Conservation (phyloP, 768 basidiomycete species). For the Porpolomopsis calyptriformis region DNA sequence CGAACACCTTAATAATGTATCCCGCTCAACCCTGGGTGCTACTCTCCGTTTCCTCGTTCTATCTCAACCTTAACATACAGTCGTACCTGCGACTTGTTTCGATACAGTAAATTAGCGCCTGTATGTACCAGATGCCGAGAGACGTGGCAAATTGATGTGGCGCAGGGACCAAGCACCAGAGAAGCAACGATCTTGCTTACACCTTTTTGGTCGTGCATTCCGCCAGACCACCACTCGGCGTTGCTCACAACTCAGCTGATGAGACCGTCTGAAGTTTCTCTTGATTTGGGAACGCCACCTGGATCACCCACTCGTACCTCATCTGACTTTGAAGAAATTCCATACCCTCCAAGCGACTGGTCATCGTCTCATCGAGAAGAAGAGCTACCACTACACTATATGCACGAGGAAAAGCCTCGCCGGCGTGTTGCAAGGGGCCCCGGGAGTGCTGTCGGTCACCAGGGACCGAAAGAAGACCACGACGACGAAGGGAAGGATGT, state of each 20-base stretch:
- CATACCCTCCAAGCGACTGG: slow-evolving; percentile 39
- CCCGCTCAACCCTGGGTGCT: no score
- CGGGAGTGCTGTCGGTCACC: slow-evolving; percentile 1
- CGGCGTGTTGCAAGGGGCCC: slow-evolving; percentile 28
- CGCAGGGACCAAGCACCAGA: no score
- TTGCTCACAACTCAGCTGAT: slow-evolving; percentile 28
- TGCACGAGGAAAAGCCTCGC: slow-evolving; percentile 60
- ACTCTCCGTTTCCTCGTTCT: no score
- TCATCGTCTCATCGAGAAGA: slow-evolving; percentile 23
- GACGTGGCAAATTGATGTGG: neutral
- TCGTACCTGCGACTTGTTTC: no score
- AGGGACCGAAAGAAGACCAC: slow-evolving; percentile 17
- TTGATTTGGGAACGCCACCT: slow-evolving; percentile 56
- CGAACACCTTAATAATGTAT: no score
- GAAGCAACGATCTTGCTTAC: no score
- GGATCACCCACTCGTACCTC: slow-evolving; percentile 40
- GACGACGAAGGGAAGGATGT: slow-evolving; percentile 44
- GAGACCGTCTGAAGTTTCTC: slow-evolving; percentile 54
- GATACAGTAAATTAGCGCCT: no score
- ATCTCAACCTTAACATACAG: no score
- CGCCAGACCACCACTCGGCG: neutral
- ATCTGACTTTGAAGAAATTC: slow-evolving; percentile 63
- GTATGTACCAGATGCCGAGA: no score
- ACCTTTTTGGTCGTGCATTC: no score
- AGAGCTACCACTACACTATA: slow-evolving; percentile 40